Evolutionary conservation across 2,329 filamentous ascomycete species (phyloP), one percentile per base, ranked within the genome.

Genomic region (Stagonosporopsis vannaccii): DNA sequence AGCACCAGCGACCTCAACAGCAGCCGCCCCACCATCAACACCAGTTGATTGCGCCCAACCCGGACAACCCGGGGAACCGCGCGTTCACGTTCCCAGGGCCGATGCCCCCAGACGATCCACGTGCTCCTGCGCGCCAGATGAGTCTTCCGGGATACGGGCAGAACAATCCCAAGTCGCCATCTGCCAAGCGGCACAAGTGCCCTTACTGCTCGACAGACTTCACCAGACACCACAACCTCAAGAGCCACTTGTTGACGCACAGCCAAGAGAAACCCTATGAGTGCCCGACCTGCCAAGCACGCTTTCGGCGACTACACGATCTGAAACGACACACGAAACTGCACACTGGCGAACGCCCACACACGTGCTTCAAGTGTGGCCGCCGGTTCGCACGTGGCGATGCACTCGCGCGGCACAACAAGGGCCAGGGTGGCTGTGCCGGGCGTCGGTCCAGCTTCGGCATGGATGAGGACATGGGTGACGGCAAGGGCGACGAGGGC

Each of bases 241-340:
- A 98, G 79, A 97, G 92, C 66, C 95, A 99, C 79, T 84, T 99
- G 54, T 85, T 99, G 73, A 98, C 95, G 0, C 95, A 98, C 77
- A 97, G 93, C 70, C 94, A 99, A 81, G 95, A 99, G 77, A 99
- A 99, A 78, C 95, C 95, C 0, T 99, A 95, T 72, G 86, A 95
- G 25, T 99, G 95, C 73, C 88, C 91, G 60, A 92, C 91, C n/a
- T 99, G 95, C 75, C 87, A 94, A 67, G 91, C 95, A 76, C 88
- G 94, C 48, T 99, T 99, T 77, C 87, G 95, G 51, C 87, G 95
- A 61, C 82, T 98, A 47, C 95, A 99, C 73, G 95, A 99, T 71
- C 79, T 99, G 63, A 99, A 99, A 80, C 87, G 95, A 36, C 95
- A 99, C 75, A 92, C 90, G 62, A 99, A 99, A 78, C 85, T 99